Conservation (phyloP, 2,329 filamentous ascomycete genomes). For the Fusarium sp. region DNA sequence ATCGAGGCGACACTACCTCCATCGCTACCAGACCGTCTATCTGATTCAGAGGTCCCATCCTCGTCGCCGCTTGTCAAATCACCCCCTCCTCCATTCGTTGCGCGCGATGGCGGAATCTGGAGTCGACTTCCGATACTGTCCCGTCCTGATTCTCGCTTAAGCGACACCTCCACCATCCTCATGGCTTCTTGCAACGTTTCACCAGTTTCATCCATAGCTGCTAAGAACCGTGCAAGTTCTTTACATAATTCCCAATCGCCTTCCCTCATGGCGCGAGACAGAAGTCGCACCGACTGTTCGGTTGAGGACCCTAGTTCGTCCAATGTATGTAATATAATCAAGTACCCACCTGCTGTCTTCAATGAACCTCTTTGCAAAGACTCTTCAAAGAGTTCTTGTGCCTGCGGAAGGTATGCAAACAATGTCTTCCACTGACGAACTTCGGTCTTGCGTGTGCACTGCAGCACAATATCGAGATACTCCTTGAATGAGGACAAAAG, state of each 20-base stretch:
- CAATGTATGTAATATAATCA: conserved; percentile 91
- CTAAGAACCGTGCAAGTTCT: conserved; percentile 92
- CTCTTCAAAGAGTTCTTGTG: conserved; percentile 92
- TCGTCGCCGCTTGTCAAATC: conserved; percentile 46
- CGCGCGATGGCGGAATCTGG: conserved; percentile 45
- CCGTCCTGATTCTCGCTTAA: conserved; percentile 44
- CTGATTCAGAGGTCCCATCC: conserved; percentile 49
- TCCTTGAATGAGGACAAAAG: conserved; percentile 78
- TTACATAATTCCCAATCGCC: conserved; percentile 96
- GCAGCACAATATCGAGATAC: conserved; percentile 94
- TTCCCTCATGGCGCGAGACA: conserved; percentile 82
- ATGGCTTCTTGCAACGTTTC: conserved; percentile 79
- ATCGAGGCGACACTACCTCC: conserved; percentile 50
- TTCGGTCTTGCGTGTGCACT: conserved; percentile 97
- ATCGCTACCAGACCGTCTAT: conserved; percentile 50
- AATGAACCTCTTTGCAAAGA: conserved; percentile 84
- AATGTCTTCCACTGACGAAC: conserved; percentile 93
- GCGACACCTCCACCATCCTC: conserved; percentile 62
- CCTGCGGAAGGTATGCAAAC: conserved; percentile 89
- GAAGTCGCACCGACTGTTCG: conserved; percentile 81
- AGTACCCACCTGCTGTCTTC: conserved; percentile 95
- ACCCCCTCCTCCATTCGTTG: conserved; percentile 45
- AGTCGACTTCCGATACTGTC: conserved; percentile 45
- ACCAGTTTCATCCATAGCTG: conserved; percentile 88
- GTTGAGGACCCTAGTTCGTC: conserved; percentile 75